These are phyloP conservation scores for Aspergillus calidoustus DNA, from an alignment of 2,329 filamentous ascomycete genomes.

Conservation along the genomic window DNA sequence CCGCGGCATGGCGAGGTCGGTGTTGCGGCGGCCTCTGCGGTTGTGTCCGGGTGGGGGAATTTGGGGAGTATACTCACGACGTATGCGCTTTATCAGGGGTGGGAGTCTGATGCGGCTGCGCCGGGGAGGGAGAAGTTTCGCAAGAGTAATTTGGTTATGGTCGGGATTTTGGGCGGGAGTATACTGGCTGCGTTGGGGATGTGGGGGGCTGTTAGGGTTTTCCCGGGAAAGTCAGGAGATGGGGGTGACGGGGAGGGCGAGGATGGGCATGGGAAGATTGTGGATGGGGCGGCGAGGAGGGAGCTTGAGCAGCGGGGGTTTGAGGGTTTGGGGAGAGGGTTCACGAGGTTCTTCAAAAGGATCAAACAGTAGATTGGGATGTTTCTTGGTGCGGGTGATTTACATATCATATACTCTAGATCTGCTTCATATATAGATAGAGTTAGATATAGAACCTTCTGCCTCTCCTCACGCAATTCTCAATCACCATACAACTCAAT, in stretches of 20 bases:
- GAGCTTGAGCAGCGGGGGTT: conserved; percentile 43
- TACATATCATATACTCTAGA: not conserved
- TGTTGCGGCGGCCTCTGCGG: conserved; percentile 80
- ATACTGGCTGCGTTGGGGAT: conserved; percentile 70
- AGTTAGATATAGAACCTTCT: not conserved
- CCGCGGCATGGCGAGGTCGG: conserved; percentile 86
- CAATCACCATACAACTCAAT: not conserved
- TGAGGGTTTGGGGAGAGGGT: conserved; percentile 34
- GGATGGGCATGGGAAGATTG: conserved; percentile 22
- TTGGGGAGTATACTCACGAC: conserved; percentile 85
- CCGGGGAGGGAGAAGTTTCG: conserved; percentile 72
- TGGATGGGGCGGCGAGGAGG: conserved; percentile 42
- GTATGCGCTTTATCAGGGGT: conserved; percentile 86
- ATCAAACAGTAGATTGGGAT: not conserved
- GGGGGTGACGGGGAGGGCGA: conserved; percentile 1
- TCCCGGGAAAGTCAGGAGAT: conserved; percentile 21
- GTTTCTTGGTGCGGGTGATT: not conserved
- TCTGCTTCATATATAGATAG: not conserved
- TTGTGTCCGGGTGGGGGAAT: conserved; percentile 87
- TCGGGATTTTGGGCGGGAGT: conserved; percentile 79
- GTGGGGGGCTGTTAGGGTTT: conserved; percentile 63
- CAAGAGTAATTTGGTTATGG: conserved; percentile 85
- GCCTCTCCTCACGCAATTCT: not conserved
- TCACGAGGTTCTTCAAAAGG: not conserved
- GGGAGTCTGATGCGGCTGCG: conserved; percentile 73